Base-by-base conservation (phyloP, 2,329 filamentous ascomycete species). In the Aureobasidium lini region DNA sequence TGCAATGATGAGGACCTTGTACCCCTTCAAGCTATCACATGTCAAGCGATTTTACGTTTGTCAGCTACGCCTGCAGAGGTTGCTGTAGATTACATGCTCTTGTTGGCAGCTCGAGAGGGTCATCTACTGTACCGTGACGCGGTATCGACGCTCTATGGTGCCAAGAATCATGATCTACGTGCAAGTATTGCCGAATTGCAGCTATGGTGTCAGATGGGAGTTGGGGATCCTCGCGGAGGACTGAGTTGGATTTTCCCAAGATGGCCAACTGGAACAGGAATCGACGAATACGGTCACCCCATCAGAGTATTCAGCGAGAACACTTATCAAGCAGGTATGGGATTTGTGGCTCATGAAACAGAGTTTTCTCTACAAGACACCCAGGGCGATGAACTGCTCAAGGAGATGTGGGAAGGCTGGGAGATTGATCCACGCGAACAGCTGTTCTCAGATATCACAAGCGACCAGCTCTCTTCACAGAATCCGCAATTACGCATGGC, bases 121-220 rank as follows among this genome's bases (percentile, higher is more conserved):
- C 94, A 99, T 72, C 75, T 89, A 1, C 75, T 99, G 11, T 74
- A 80, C 40, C 82, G 90, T 42, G 71, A 82, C 29, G 84, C 89
- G 0, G 80, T 95, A 0, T 78, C 81, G 54, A 76, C 82, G 6
- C 79, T 99, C 2, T 96, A 91, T 67, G 77, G 81, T 57, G 83
- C 84, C 13, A 87, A 88, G 57, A 71, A 80, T 2, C 74, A 80
- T 31, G 94, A 99, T 70, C 75, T 99, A 11, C 85, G 94, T 58
- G 90, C 87, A 23, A 86, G 87, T 2, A 84, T 99, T 50, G 85
- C 82, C 59, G 91, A 97, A 62, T 80, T 99, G 31, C 87, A 95
- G 70, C 94, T 95, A 70, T 99, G 93, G 93, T 99, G 95, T 70
- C 94, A 99, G 71, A 91, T 97, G 73, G 90, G 88, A 0, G 84